These are phyloP conservation scores for Zalaria obscura DNA, from an alignment of 2,329 filamentous ascomycete genomes.

Conservation along the genomic window DNA sequence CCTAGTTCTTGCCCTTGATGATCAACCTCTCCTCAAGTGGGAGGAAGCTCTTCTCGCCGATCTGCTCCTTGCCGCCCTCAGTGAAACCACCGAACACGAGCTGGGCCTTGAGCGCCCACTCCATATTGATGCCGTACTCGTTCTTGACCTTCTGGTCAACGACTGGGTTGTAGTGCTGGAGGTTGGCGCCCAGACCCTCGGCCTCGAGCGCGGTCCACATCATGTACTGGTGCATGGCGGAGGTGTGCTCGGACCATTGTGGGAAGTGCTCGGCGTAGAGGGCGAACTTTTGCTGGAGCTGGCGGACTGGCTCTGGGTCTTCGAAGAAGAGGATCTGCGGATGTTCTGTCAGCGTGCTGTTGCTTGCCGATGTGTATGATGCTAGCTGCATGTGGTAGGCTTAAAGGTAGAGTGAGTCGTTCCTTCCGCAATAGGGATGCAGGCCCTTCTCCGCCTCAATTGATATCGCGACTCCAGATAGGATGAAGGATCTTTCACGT, in stretches of 20 bases:
- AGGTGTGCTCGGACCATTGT: slow-evolving; percentile 59
- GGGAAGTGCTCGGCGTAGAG: slow-evolving; percentile 70
- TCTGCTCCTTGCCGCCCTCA: slow-evolving; percentile 28
- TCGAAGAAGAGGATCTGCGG: slow-evolving; percentile 63
- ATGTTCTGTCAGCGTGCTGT: not conserved
- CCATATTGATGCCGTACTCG: slow-evolving; percentile 54
- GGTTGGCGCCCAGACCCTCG: slow-evolving; percentile 73
- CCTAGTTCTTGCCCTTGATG: slow-evolving; percentile 3
- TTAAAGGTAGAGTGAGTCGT: too few species aligned
- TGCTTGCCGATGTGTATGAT: too few species aligned
- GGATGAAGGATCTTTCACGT: slow-evolving; percentile 18
- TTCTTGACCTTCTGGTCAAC: slow-evolving; percentile 57
- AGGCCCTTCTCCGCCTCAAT: too few species aligned
- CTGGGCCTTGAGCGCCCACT: slow-evolving; percentile 70
- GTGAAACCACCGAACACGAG: slow-evolving; percentile 51
- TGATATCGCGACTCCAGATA: too few species aligned
- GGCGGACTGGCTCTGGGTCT: slow-evolving; percentile 53
- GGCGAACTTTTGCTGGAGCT: slow-evolving; percentile 54
- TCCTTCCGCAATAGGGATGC: too few species aligned
- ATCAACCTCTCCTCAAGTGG: slow-evolving; percentile 4
- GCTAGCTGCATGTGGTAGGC: too few species aligned
- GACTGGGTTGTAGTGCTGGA: slow-evolving; percentile 88
- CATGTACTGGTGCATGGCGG: slow-evolving; percentile 69
- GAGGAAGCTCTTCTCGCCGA: slow-evolving; percentile 5
- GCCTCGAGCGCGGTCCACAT: slow-evolving; percentile 72